Evolutionary conservation across 1,139 yeast genomes (phyloP).

Genomic region (Blastobotrys proliferans): DNA sequence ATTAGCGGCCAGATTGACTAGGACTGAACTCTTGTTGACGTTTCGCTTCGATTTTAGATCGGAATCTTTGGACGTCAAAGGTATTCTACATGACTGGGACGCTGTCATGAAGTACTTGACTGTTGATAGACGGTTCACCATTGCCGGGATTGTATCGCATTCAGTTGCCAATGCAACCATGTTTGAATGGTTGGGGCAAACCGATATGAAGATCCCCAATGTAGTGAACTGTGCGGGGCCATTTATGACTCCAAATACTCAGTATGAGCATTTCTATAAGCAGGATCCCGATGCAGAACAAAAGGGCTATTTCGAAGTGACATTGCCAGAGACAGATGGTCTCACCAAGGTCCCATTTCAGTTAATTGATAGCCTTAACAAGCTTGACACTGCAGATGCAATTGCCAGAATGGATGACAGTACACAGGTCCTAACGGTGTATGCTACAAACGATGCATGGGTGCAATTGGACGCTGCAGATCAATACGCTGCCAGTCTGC

Average conservation of each 20-base stretch:
- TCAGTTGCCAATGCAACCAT: slow-evolving; percentile 75
- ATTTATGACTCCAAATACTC: slow-evolving; percentile 33
- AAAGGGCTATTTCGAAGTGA: background rate
- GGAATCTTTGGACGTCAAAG: slow-evolving; percentile 53
- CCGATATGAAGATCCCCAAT: slow-evolving; percentile 48
- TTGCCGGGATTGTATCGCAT: slow-evolving; percentile 60
- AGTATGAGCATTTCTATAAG: slow-evolving; percentile 23
- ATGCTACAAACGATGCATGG: slow-evolving; percentile 4
- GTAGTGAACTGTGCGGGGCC: slow-evolving; percentile 72
- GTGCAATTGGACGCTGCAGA: background rate
- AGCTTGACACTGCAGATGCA: too few relatives aligned
- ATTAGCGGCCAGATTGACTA: slow-evolving; percentile 58
- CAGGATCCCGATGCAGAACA: slow-evolving; percentile 1
- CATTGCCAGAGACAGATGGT: background rate
- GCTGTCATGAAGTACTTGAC: slow-evolving; percentile 37
- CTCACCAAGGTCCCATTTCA: background rate
- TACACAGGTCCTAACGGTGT: slow-evolving; percentile 2
- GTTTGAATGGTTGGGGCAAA: slow-evolving; percentile 61
- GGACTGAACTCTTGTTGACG: slow-evolving; percentile 55
- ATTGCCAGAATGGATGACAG: slow-evolving; percentile 5
- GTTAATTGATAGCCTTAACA: background rate
- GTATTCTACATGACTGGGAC: slow-evolving; percentile 67
- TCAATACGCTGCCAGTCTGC: slow-evolving; percentile 1
- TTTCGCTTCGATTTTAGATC: slow-evolving; percentile 86
- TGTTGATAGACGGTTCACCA: slow-evolving; percentile 28